Percentiles rank a stretch among this genome's conserved stretches.
Evolutionary conservation across 495 filamentous ascomycete genomes (phyloP).

Genomic region (Lasiosphaeris hirsuta): DNA sequence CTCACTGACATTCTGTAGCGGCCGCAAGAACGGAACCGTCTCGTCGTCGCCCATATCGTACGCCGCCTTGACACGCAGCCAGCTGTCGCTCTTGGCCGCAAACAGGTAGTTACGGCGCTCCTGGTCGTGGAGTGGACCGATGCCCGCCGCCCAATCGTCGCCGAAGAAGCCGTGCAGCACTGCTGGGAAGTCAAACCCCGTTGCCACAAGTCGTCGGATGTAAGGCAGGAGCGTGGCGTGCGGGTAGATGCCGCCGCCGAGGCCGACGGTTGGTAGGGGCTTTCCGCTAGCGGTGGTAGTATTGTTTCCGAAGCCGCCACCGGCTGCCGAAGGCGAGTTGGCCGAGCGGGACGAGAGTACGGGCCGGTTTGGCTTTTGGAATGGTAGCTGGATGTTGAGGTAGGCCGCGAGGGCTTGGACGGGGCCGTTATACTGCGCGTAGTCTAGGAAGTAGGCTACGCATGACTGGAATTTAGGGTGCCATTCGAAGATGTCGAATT

Average conservation of each 20-base stretch:
- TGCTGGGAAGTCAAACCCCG: constrained; percentile 80
- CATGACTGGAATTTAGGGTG: constrained; percentile 89
- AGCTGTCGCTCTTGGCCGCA: constrained; percentile 85
- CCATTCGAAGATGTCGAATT: constrained; percentile 90
- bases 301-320: constrained; percentile 16
- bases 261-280: constrained; percentile 14
- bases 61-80: constrained; percentile 79
- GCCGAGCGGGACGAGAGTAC: constrained; percentile 32
- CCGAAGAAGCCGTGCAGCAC: constrained; percentile 94
- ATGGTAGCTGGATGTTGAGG: constrained; percentile 78
- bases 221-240: constrained; percentile 81
- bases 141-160: constrained; percentile 77
- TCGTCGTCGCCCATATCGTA: constrained; percentile 84
- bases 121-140: constrained; percentile 80
- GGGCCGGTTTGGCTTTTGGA: constrained; percentile 49
- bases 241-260: constrained; percentile 5
- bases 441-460: constrained; percentile 87
- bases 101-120: constrained; percentile 94
- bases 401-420: constrained; percentile 90
- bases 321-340: constrained; percentile 26
- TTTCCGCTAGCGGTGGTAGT: constrained; percentile 20
- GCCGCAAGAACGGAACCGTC: constrained; percentile 80
- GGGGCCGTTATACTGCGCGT: constrained; percentile 77
- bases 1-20: constrained; percentile 68
- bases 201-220: constrained; percentile 84